A percentile compares a stretch with the other conserved stretches of the same genome.
phyloP scores from a whole-genome alignment of 768 basidiomycete genomes.

The Naganishia vishniacii region DNA sequence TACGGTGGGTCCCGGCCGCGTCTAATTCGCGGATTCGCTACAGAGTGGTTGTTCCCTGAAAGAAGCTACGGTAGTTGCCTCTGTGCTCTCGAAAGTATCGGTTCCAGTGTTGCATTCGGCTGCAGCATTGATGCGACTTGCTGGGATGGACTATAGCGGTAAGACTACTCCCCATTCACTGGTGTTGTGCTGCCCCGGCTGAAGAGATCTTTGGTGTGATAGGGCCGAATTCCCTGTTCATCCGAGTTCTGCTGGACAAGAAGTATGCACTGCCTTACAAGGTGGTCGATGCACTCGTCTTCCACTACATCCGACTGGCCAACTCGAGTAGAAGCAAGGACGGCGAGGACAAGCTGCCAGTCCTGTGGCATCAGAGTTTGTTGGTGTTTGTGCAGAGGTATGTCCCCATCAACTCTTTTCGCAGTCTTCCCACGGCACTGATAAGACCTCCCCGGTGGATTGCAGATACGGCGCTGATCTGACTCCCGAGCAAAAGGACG shows the following conservation, averaged over 20 bases:
- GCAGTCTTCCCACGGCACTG: background rate
- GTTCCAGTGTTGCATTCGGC: slow-evolving; percentile 96
- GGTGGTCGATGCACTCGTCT: slow-evolving; percentile 91
- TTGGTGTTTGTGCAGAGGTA: slow-evolving; percentile 90
- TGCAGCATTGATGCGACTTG: slow-evolving; percentile 84
- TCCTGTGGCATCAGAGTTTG: slow-evolving; percentile 95
- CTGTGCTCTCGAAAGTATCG: slow-evolving; percentile 80
- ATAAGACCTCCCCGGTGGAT: background rate
- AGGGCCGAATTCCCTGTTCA: slow-evolving; percentile 91
- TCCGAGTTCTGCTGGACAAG: slow-evolving; percentile 92
- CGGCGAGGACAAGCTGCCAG: slow-evolving; percentile 71
- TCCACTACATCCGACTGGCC: slow-evolving; percentile 94
- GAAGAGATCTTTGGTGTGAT: no score
- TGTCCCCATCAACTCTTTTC: slow-evolving; percentile 26
- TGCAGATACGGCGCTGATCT: slow-evolving; percentile 83
- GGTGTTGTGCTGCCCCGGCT: background rate
- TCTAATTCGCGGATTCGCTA: background rate
- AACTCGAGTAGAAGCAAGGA: slow-evolving; percentile 71
- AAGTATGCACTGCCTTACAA: slow-evolving; percentile 97
- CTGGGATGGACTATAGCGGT: slow-evolving; percentile 85
- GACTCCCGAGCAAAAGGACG: slow-evolving; percentile 95
- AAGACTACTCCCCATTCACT: slow-evolving; percentile 42
- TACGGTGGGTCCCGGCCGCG: background rate
- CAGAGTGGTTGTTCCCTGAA: slow-evolving; percentile 80
- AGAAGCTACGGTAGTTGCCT: slow-evolving; percentile 90